Evolutionary conservation across 805 yeast species (phyloP).

Genomic region (Myxozyma geophila): DNA sequence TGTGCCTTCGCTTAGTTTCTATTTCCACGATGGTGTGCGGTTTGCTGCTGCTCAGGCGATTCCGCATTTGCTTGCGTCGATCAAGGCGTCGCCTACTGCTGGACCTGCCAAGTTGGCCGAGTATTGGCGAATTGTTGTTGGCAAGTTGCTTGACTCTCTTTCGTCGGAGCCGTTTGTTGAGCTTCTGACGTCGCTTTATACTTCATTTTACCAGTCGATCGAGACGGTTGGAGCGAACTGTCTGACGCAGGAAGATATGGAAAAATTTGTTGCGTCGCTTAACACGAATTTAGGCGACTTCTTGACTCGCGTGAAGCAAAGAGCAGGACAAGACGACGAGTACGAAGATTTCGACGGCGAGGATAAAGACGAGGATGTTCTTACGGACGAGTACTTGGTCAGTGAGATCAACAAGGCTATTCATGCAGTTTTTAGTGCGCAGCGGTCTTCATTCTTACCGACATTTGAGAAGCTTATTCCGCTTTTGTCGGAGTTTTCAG

Average conservation of each 20-base stretch:
- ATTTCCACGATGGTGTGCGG: conserved; percentile 91
- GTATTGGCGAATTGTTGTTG: conserved; percentile 72
- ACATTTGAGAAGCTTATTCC: conserved; percentile 69
- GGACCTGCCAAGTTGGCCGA: conserved; percentile 62
- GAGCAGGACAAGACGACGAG: conserved; percentile 46
- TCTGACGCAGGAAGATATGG: conserved; percentile 57
- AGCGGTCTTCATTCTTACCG: conserved; percentile 61
- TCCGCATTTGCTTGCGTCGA: conserved; percentile 71
- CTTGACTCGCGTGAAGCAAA: conserved; percentile 68
- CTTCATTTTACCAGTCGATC: conserved; percentile 68
- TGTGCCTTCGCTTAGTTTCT: conserved; percentile 86
- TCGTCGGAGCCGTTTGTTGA: conserved; percentile 83
- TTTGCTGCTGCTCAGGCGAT: conserved; percentile 85
- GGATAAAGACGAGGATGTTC: conserved; percentile 80
- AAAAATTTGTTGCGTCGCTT: conserved; percentile 61
- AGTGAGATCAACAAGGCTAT: conserved; percentile 83
- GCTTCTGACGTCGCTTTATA: conserved; percentile 75
- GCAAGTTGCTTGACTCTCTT: conserved; percentile 68
- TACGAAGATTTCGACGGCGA: conserved; percentile 75
- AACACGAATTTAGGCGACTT: conserved; percentile 66
- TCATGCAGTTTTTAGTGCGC: conserved; percentile 68
- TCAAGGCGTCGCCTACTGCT: conserved; percentile 44
- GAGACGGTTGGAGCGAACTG: conserved; percentile 66
- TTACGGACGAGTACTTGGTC: conserved; percentile 84
- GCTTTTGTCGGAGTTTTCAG: conserved; percentile 61